Percentiles rank a stretch among this genome's conserved stretches.
phyloP scores from a whole-genome alignment of 768 basidiomycete species.

The Pleurotus cornucopiae region DNA sequence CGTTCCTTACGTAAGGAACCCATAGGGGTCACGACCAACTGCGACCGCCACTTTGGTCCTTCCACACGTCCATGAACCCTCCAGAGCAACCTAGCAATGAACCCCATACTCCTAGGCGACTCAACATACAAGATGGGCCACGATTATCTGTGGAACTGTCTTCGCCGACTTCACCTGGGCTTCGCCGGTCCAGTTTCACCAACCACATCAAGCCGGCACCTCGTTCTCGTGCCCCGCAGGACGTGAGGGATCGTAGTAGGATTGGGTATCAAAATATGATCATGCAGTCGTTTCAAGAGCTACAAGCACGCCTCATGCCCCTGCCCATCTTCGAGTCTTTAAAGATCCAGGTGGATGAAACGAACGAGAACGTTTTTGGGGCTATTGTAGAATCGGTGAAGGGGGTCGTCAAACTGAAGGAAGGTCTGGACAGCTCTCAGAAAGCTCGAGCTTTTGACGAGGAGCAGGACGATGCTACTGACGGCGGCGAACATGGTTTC shows the following conservation, averaged over 20 bases:
- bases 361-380: constrained; percentile 30
- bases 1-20: not conserved
- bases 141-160: not conserved
- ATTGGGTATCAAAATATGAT: constrained; percentile 11
- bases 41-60: too few species aligned
- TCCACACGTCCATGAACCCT: too few species aligned
- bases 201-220: not conserved
- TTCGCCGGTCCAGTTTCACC: constrained; percentile 6
- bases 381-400: constrained; percentile 41
- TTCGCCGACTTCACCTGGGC: not conserved
- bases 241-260: constrained; percentile 2
- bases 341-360: constrained; percentile 19
- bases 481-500: constrained; percentile 36
- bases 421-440: constrained; percentile 13
- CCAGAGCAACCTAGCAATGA: too few species aligned
- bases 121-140: not conserved
- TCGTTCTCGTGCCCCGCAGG: constrained; percentile 1
- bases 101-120: too few species aligned
- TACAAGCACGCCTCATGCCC: constrained; percentile 54
- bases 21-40: not conserved
- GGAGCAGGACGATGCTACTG: constrained; percentile 36
- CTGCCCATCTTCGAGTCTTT: constrained; percentile 46
- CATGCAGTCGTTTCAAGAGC: constrained; percentile 26
- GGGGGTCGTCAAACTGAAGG: constrained; percentile 35
- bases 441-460: constrained; percentile 8